Conservation (phyloP, 345 rosid genomes). For the Eucalyptus melliodora region DNA sequence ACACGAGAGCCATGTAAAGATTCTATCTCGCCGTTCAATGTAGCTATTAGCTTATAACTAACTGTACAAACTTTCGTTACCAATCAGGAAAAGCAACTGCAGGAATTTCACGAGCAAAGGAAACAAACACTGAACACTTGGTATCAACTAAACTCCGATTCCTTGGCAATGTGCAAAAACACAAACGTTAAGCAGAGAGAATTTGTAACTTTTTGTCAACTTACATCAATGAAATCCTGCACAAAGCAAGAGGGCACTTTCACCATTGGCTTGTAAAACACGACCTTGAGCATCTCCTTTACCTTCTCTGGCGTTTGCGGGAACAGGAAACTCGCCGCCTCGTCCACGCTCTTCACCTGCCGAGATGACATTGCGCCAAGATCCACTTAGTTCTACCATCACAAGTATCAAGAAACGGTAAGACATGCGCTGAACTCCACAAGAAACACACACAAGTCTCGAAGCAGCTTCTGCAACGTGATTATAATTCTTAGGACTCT, state of each 20-base stretch:
- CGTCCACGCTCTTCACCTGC: not conserved
- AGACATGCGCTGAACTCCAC: not conserved
- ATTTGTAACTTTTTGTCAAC: not conserved
- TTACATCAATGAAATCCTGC: constrained; percentile 4
- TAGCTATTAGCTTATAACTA: not conserved
- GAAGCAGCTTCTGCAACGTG: not conserved
- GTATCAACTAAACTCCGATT: not conserved
- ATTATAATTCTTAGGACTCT: not conserved
- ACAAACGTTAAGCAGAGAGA: too few species aligned
- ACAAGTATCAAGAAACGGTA: not conserved
- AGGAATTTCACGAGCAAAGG: not conserved
- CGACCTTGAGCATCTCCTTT: not conserved
- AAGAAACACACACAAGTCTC: not conserved
- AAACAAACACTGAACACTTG: not conserved
- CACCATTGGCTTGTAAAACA: not conserved
- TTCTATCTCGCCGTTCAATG: not conserved
- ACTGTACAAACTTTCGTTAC: not conserved
- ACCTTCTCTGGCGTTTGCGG: constrained; percentile 7
- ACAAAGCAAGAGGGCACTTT: not conserved
- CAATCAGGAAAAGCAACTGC: not conserved
- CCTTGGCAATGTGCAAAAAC: not conserved
- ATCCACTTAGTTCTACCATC: not conserved
- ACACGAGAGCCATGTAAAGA: not conserved
- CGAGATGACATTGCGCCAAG: not conserved
- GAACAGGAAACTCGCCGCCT: not conserved